phyloP scores from a whole-genome alignment of 768 basidiomycete species.

The Calocera cornea region DNA sequence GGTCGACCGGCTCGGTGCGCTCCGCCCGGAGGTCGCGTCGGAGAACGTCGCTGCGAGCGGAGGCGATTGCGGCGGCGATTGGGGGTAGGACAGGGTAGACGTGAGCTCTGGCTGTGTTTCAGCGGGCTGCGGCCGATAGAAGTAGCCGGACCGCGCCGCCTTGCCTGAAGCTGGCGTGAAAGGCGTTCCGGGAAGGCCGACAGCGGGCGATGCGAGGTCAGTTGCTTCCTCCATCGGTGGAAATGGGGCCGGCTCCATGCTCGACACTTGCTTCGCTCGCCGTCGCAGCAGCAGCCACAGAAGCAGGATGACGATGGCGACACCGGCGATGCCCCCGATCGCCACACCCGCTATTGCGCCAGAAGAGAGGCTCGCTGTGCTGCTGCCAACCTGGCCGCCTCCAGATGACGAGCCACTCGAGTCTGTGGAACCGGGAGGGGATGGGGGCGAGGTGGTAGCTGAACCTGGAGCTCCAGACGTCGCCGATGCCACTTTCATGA shows the following conservation, averaged over 20 bases:
- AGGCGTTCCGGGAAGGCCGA: background rate
- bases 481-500: background rate
- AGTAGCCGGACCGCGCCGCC: background rate
- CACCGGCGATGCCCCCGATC: no score
- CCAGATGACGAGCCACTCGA: no score
- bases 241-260: background rate
- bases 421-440: background rate
- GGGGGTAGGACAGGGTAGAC: no score
- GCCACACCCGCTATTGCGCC: no score
- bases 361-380: no score
- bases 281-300: background rate
- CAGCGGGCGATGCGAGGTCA: background rate
- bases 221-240: background rate
- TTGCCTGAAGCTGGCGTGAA: background rate
- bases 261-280: background rate
- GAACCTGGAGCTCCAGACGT: background rate
- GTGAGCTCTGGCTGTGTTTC: no score
- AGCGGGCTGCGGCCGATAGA: no score
- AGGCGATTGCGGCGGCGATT: background rate
- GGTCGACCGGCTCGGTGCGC: background rate
- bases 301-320: background rate
- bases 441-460: background rate
- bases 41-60: background rate
- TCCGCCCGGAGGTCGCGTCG: background rate
- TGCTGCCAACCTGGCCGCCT: no score